Evolutionary conservation across 768 basidiomycete genomes (phyloP).

Genomic region (Boletus fagicola): DNA sequence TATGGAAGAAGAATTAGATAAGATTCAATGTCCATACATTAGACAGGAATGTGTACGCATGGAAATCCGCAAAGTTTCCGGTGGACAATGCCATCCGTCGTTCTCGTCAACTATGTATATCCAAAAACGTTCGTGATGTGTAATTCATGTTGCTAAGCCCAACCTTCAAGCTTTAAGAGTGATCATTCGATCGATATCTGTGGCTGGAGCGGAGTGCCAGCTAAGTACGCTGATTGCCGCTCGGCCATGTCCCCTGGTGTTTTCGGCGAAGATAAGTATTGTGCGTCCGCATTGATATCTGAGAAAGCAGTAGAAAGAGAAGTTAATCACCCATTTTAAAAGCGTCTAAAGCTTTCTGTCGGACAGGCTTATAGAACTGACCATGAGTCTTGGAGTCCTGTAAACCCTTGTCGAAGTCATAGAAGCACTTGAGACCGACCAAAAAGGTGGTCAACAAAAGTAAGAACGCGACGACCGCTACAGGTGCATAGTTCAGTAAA

Average conservation of each 20-base stretch:
- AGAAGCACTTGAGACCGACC: conserved; percentile 75
- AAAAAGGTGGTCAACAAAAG: conserved; percentile 71
- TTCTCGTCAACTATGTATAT: conserved; percentile 1
- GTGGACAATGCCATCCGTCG: neutral
- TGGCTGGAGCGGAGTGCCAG: conserved; percentile 47
- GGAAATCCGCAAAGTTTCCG: conserved; percentile 8
- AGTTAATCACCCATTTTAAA: conserved; percentile 39
- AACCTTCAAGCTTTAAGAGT: neutral
- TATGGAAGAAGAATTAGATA: conserved; percentile 20
- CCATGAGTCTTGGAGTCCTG: conserved; percentile 69
- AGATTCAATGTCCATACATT: conserved; percentile 15
- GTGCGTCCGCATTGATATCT: conserved; percentile 51
- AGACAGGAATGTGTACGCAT: conserved; percentile 14
- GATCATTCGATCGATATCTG: conserved; percentile 77
- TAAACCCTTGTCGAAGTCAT: conserved; percentile 82
- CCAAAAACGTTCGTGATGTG: conserved; percentile 6
- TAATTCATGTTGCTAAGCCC: neutral
- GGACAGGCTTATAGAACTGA: conserved; percentile 47
- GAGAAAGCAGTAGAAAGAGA: conserved; percentile 12
- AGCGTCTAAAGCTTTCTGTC: conserved; percentile 18
- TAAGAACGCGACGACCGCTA: conserved; percentile 75
- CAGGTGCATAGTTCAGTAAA: neutral
- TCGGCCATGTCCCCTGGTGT: conserved; percentile 46
- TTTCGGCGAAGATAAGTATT: conserved; percentile 40
- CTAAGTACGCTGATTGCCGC: conserved; percentile 45